Evolutionary conservation across 176 grass and related monocot genomes (phyloP).

Genomic region (Ananas comosus): DNA sequence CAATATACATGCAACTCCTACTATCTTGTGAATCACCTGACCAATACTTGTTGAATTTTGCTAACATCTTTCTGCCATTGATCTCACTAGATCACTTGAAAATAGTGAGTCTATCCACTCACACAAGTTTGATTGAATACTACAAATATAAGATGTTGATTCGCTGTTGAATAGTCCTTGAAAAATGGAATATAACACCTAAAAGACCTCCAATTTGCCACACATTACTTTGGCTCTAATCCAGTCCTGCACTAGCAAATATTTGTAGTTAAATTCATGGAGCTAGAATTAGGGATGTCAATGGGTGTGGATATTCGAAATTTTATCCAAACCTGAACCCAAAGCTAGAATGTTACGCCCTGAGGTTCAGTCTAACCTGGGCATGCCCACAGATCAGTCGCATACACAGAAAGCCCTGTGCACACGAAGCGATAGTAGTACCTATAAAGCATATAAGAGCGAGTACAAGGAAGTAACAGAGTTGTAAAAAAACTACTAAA

Average conservation of each 20-base stretch:
- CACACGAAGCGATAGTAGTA: no score
- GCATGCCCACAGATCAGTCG: no score
- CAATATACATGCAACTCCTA: not conserved
- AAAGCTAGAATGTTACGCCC: no score
- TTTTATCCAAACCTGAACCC: no score
- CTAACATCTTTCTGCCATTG: not conserved
- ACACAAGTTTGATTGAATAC: conserved; percentile 11
- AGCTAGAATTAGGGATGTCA: not conserved
- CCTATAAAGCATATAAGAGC: no score
- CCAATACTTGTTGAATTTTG: not conserved
- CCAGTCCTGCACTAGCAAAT: conserved; percentile 1
- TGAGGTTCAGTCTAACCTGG: no score
- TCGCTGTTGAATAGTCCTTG: not conserved
- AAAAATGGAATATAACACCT: conserved; percentile 2
- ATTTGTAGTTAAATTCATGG: not conserved
- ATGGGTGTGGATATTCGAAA: no score
- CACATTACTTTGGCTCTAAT: not conserved
- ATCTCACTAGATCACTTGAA: not conserved
- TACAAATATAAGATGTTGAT: conserved; percentile 19
- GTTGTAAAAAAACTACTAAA: no score
- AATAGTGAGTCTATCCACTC: not conserved
- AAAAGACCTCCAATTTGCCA: conserved; percentile 7
- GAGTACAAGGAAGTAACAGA: no score
- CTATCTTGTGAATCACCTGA: not conserved
- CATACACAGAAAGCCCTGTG: no score